Evolutionary conservation across 495 filamentous ascomycete species (phyloP).

Genomic region (Penicillium lagena): DNA sequence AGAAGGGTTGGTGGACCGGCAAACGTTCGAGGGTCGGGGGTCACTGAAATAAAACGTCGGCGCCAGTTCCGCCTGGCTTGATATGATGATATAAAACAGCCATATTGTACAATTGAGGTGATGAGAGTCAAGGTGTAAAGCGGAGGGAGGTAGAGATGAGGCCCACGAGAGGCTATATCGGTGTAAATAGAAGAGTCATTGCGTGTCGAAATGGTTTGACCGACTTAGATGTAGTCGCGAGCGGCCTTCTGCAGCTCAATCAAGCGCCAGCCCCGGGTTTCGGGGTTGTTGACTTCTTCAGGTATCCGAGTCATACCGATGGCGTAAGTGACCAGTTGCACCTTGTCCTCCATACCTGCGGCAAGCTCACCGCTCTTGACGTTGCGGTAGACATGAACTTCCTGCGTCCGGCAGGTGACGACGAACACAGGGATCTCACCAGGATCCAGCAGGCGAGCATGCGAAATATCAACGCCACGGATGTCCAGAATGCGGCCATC

Average conservation of each 20-base stretch:
- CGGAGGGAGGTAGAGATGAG: background rate
- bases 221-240: constrained; percentile 78
- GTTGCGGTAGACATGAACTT: constrained; percentile 94
- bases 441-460: constrained; percentile 88
- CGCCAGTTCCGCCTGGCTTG: constrained; percentile 32
- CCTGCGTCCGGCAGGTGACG: constrained; percentile 92
- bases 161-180: constrained; percentile 1
- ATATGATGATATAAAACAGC: constrained; percentile 22
- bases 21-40: constrained; percentile 9
- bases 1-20: constrained; percentile 12
- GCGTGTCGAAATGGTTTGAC: background rate
- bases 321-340: constrained; percentile 95
- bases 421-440: constrained; percentile 97
- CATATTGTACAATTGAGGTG: constrained; percentile 37
- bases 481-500: constrained; percentile 95
- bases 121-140: constrained; percentile 4
- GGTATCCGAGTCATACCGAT: constrained; percentile 90
- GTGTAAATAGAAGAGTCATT: background rate
- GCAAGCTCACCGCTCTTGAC: constrained; percentile 81
- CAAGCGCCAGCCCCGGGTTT: constrained; percentile 92
- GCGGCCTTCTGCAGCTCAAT: constrained; percentile 99
- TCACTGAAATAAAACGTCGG: constrained; percentile 25
- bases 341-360: constrained; percentile 98
- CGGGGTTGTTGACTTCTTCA: constrained; percentile 93
- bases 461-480: constrained; percentile 82